Percentiles rank a stretch among this genome's conserved stretches.
These are phyloP conservation scores for Aureobasidium sp. DNA, from an alignment of 2,329 filamentous ascomycete species.

Conservation along the genomic window DNA sequence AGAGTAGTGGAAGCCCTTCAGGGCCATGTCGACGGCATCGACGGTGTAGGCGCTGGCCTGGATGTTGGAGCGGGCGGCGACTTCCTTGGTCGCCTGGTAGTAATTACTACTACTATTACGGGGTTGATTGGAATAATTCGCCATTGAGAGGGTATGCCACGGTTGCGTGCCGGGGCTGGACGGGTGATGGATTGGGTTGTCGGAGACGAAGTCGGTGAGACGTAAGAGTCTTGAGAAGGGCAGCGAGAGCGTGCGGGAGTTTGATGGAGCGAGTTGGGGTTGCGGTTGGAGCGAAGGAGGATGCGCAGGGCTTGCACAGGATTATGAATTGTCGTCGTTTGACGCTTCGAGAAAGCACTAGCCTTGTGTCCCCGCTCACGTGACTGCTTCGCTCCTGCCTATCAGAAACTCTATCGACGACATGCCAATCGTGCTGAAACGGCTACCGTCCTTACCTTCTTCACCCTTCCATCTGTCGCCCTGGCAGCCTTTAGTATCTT, in stretches of 20 bases:
- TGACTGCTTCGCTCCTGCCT: background rate
- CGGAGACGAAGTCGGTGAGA: background rate
- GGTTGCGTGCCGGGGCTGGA: constrained; percentile 27
- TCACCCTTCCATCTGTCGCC: too few species aligned
- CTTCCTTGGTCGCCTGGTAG: constrained; percentile 43
- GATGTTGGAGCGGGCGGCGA: constrained; percentile 62
- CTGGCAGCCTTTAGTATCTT: too few species aligned
- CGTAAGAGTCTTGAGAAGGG: background rate
- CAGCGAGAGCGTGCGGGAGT: background rate
- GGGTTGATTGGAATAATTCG: constrained; percentile 59
- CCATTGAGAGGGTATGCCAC: constrained; percentile 52
- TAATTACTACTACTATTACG: constrained; percentile 62
- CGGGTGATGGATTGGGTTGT: constrained; percentile 9
- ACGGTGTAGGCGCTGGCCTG: constrained; percentile 89
- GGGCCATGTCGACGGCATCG: constrained; percentile 55
- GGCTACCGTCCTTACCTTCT: background rate
- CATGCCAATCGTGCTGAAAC: background rate
- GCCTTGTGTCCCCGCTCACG: constrained; percentile 3
- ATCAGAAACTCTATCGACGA: background rate
- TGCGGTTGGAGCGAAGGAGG: background rate
- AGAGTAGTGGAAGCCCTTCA: constrained; percentile 89
- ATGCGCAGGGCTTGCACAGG: constrained; percentile 6
- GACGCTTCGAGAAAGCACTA: background rate
- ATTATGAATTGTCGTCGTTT: constrained; percentile 8
- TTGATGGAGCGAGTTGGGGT: background rate